Percentiles rank a stretch among this genome's conserved stretches.
Evolutionary conservation across 495 filamentous ascomycete genomes (phyloP).

Genomic region (Xylaria bambusicola): DNA sequence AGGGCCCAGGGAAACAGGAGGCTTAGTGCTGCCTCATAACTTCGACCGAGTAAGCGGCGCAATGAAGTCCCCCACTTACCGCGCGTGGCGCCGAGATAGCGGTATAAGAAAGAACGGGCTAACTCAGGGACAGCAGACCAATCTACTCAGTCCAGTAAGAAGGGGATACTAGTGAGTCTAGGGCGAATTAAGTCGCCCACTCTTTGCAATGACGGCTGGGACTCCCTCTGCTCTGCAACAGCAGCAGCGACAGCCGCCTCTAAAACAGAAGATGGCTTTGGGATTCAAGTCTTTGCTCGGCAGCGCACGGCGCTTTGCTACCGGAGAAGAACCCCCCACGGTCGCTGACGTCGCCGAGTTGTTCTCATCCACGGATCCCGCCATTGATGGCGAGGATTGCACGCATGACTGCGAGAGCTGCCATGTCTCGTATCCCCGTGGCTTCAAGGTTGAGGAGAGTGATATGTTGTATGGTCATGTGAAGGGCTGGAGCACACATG

Average conservation of each 20-base stretch:
- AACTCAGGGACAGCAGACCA: slow-evolving; percentile 12
- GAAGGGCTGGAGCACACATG: slow-evolving; percentile 85
- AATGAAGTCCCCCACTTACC: neutral
- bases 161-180: neutral
- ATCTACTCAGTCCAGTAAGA: neutral
- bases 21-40: neutral
- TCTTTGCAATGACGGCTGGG: slow-evolving; percentile 1
- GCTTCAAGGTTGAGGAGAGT: slow-evolving; percentile 71
- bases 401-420: slow-evolving; percentile 87
- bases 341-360: slow-evolving; percentile 57
- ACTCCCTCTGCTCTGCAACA: neutral
- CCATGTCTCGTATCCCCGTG: slow-evolving; percentile 69
- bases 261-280: slow-evolving; percentile 28
- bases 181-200: neutral
- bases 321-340: slow-evolving; percentile 74
- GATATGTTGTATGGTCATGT: slow-evolving; percentile 85
- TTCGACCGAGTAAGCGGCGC: neutral
- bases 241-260: slow-evolving; percentile 10
- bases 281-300: slow-evolving; percentile 45
- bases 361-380: slow-evolving; percentile 67
- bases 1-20: neutral
- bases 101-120: slow-evolving; percentile 4
- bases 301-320: slow-evolving; percentile 45
- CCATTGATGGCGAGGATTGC: slow-evolving; percentile 86
- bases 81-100: neutral